These are phyloP conservation scores for Acacia acuminata DNA, from an alignment of 306 rosid species.

Conservation along the genomic window DNA sequence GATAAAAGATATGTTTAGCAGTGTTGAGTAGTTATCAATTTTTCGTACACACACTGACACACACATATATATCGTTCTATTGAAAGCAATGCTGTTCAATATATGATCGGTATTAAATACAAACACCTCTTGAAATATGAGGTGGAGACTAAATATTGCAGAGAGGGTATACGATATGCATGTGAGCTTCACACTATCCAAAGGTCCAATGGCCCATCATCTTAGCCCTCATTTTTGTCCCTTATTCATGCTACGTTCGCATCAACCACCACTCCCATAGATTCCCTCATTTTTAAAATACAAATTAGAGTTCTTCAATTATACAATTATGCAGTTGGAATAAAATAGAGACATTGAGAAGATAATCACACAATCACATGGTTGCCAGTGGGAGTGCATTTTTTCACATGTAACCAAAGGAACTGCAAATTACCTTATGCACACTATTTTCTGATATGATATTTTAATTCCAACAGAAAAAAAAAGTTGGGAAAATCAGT, in stretches of 20 bases:
- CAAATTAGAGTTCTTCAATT: background rate
- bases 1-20: background rate
- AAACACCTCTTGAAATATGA: background rate
- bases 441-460: no score
- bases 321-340: background rate
- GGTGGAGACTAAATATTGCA: background rate
- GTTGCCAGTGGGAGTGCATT: background rate
- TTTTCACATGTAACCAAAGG: no score
- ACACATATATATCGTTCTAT: no score
- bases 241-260: background rate
- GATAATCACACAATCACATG: background rate
- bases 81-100: no score
- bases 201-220: slow-evolving; percentile 39
- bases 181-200: background rate
- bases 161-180: background rate
- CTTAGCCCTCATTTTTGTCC: slow-evolving; percentile 54
- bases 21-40: background rate
- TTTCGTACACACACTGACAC: no score
- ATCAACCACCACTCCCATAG: background rate
- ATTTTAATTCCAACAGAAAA: no score
- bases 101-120: no score
- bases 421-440: background rate
- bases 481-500: no score
- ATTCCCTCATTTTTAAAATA: background rate
- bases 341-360: background rate